Evolutionary conservation across 108 stramenopile species (phyloP).

Genomic region (Skeletonema tropicum): DNA sequence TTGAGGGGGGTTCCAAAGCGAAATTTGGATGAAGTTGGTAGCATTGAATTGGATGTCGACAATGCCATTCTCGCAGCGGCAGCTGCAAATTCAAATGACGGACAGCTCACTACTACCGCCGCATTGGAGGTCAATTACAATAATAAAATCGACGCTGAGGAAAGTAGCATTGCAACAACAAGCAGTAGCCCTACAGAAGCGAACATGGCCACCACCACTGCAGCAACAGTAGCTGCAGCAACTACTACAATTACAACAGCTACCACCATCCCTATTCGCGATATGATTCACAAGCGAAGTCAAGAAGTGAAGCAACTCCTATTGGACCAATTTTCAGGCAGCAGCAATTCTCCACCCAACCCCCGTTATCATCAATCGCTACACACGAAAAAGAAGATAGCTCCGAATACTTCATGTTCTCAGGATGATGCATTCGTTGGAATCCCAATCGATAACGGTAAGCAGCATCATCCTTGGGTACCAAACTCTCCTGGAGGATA

Average conservation of each 20-base stretch:
- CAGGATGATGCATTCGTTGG: constrained; percentile 35
- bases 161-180: too few species aligned
- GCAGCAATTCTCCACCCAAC: neutral
- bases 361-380: constrained; percentile 1
- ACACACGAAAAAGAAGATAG: neutral
- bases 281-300: constrained; percentile 3
- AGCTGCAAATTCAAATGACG: too few species aligned
- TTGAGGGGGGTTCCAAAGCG: too few species aligned
- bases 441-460: constrained; percentile 20
- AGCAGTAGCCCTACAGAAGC: too few species aligned
- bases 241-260: neutral
- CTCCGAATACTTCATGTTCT: neutral
- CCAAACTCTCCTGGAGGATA: constrained; percentile 17
- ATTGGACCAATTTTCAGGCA: neutral
- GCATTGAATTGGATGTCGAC: too few species aligned
- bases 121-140: too few species aligned
- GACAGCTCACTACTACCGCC: too few species aligned
- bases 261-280: constrained; percentile 1
- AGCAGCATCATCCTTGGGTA: constrained; percentile 13
- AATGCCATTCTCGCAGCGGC: too few species aligned
- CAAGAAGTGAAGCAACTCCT: constrained; percentile 10
- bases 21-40: too few species aligned
- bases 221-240: neutral
- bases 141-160: too few species aligned
- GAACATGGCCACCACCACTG: neutral